Evolutionary conservation across 1,284 basidiomycete genomes (phyloP).

Genomic region (Trichosporon sp.): DNA sequence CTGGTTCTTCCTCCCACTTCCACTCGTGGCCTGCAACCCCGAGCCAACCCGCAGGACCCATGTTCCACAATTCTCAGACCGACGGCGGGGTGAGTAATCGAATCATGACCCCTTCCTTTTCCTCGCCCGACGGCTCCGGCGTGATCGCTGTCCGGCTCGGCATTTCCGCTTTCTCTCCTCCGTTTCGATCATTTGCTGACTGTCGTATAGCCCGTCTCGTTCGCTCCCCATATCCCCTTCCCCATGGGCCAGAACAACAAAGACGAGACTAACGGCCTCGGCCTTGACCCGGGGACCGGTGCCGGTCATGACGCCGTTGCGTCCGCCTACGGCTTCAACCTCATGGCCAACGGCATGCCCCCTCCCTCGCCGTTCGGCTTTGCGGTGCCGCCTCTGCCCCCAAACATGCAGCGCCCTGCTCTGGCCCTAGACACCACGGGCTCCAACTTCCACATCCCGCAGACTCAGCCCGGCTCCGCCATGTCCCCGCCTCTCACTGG

Average conservation of each 20-base stretch:
- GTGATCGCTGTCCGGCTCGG: neutral
- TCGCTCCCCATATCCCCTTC: conserved; percentile 6
- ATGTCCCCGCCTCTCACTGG: conserved; percentile 16
- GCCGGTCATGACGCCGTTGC: conserved; percentile 4
- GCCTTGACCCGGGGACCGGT: conserved; percentile 11
- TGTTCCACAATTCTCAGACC: conserved; percentile 9
- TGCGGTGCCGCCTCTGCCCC: conserved; percentile 10
- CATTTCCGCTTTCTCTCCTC: neutral
- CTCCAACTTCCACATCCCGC: conserved; percentile 9
- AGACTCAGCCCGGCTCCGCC: conserved; percentile 9
- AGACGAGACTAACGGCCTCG: conserved; percentile 12
- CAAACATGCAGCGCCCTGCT: conserved; percentile 13
- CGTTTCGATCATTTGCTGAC: neutral
- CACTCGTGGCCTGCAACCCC: conserved; percentile 19
- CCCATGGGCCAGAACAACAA: conserved; percentile 18
- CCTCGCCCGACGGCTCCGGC: neutral
- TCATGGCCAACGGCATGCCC: conserved; percentile 16
- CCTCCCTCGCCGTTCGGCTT: conserved; percentile 13
- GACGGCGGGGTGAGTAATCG: conserved; percentile 19
- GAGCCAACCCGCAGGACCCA: conserved; percentile 12
- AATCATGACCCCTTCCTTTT: neutral
- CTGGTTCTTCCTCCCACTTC: conserved; percentile 17
- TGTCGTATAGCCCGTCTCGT: neutral
- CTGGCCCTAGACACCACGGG: conserved; percentile 14
- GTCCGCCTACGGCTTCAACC: conserved; percentile 15